phyloP scores from a whole-genome alignment of 2,329 filamentous ascomycete genomes.

The Cordyceps cicadae region DNA sequence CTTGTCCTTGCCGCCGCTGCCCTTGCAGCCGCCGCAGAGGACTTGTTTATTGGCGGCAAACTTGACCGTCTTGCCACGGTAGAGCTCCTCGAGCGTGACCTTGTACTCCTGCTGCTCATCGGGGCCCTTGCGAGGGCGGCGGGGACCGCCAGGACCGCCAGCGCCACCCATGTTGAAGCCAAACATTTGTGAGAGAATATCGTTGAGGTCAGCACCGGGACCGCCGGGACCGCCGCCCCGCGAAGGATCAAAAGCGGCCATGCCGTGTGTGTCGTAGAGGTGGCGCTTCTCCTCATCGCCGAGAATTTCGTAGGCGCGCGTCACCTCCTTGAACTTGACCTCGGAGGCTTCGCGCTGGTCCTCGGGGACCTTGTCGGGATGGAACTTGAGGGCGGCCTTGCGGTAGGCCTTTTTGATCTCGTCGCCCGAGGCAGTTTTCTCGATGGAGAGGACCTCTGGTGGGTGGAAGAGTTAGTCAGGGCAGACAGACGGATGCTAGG shows the following conservation, averaged over 20 bases:
- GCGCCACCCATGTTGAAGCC: constrained; percentile 59
- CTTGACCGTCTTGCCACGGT: constrained; percentile 97
- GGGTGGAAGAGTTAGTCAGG: background rate
- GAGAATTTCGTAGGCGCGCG: constrained; percentile 95
- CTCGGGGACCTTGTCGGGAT: constrained; percentile 92
- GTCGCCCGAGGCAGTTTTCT: constrained; percentile 60
- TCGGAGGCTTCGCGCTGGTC: constrained; percentile 78
- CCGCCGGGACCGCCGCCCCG: constrained; percentile 59
- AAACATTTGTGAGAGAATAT: constrained; percentile 91
- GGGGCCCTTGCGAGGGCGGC: constrained; percentile 60
- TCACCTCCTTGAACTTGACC: constrained; percentile 84
- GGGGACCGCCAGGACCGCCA: constrained; percentile 43
- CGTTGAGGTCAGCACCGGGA: constrained; percentile 76
- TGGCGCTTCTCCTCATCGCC: constrained; percentile 89
- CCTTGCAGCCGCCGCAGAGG: constrained; percentile 79
- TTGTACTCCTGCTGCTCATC: constrained; percentile 88
- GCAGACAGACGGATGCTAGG: constrained; percentile 10
- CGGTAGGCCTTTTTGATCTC: constrained; percentile 95
- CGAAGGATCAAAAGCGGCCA: constrained; percentile 85
- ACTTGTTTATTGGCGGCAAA: constrained; percentile 94
- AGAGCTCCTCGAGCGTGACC: constrained; percentile 86
- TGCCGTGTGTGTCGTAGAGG: constrained; percentile 88
- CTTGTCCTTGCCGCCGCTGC: constrained; percentile 83
- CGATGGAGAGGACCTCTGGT: constrained; percentile 70
- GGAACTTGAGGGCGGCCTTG: constrained; percentile 81